A percentile compares a stretch with the other conserved stretches of the same genome.
Conservation (phyloP, 2,329 filamentous ascomycete species). For the Aspergillus nomiae region DNA sequence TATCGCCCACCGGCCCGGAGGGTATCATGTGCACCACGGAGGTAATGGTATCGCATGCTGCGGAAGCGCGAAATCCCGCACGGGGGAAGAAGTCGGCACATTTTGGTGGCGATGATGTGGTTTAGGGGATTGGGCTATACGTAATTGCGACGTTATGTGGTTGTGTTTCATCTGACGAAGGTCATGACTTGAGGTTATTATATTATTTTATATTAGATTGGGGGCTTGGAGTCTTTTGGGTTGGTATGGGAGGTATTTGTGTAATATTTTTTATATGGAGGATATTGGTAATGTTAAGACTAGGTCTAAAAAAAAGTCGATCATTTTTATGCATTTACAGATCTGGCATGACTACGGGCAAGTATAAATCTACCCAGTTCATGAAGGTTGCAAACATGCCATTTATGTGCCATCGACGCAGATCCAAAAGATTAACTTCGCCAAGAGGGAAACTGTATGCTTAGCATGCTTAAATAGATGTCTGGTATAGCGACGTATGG, state of each 20-base stretch:
- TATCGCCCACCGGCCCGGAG: background rate
- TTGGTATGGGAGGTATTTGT: background rate
- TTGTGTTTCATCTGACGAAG: background rate
- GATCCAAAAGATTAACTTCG: background rate
- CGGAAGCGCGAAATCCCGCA: background rate
- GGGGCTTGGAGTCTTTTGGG: background rate
- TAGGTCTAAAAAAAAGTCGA: background rate
- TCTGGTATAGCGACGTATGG: background rate
- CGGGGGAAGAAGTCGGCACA: background rate
- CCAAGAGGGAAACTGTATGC: background rate
- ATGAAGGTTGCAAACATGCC: background rate
- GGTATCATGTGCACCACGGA: conserved; percentile 17
- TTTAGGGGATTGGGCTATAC: background rate
- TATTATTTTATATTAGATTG: background rate
- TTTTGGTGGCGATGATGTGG: background rate
- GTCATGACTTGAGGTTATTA: background rate
- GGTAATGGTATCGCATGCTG: conserved; percentile 9
- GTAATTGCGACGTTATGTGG: too few relatives aligned
- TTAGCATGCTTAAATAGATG: background rate
- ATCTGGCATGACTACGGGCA: background rate
- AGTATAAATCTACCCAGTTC: background rate
- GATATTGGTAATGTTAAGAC: background rate
- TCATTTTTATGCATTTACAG: background rate
- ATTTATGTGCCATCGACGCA: background rate
- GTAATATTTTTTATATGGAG: background rate